Conservation (phyloP, 2,329 filamentous ascomycete genomes). For the Parastagonospora nodorum region DNA sequence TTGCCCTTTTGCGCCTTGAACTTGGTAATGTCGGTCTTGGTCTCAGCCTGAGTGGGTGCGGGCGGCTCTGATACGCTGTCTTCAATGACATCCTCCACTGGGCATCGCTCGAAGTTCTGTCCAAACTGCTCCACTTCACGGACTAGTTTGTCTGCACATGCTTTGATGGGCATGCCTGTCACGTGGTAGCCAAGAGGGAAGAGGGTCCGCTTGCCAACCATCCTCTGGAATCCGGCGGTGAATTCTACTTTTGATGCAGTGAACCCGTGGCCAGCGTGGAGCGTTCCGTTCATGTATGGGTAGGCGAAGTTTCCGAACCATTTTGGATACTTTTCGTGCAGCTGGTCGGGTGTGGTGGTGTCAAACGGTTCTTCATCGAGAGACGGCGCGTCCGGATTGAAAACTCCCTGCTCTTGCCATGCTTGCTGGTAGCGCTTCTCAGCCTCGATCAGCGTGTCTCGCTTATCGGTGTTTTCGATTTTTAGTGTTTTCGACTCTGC, state of each 20-base stretch:
- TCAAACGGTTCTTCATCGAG: conserved; percentile 76
- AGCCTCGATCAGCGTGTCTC: conserved; percentile 77
- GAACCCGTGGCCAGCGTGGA: conserved; percentile 92
- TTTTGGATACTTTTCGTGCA: conserved; percentile 83
- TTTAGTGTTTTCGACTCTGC: conserved; percentile 66
- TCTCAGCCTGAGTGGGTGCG: conserved; percentile 65
- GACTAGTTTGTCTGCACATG: conserved; percentile 91
- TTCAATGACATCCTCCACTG: conserved; percentile 42
- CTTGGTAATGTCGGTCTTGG: conserved; percentile 84
- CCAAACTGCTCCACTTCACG: conserved; percentile 91
- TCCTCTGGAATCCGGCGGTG: conserved; percentile 80
- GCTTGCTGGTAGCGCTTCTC: conserved; percentile 92
- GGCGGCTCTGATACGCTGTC: conserved; percentile 57
- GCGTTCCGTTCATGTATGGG: conserved; percentile 51
- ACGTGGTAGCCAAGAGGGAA: conserved; percentile 96
- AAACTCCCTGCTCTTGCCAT: conserved; percentile 79
- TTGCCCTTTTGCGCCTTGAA: conserved; percentile 81
- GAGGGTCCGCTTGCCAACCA: conserved; percentile 85
- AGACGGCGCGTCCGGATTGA: conserved; percentile 84
- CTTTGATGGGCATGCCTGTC: conserved; percentile 94
- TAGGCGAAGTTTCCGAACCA: conserved; percentile 84
- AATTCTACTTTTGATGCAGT: conserved; percentile 94
- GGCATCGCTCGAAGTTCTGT: conserved; percentile 78
- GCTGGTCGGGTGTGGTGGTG: conserved; percentile 72
- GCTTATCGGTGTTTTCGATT: conserved; percentile 80